Percentiles rank a stretch among this genome's conserved stretches.
Conservation (phyloP, 163 green algal genomes). For the Volvox carteri region DNA sequence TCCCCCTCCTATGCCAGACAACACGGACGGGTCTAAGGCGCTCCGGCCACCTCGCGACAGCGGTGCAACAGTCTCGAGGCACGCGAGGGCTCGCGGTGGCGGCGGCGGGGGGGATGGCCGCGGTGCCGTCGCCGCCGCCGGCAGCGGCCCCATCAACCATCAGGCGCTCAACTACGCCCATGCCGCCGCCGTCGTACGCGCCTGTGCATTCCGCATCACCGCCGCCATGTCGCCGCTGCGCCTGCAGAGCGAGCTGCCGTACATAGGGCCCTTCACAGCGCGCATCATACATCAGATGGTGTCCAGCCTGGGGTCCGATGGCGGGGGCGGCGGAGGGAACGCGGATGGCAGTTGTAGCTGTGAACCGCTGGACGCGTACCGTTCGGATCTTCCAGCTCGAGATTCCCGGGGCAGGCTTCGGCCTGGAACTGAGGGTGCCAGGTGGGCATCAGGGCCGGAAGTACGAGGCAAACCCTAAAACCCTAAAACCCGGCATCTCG, state of each 20-base stretch:
- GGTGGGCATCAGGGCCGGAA: background rate
- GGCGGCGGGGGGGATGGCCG: background rate
- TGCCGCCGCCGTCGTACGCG: conserved; percentile 60
- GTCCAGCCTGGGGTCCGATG: background rate
- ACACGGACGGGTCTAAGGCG: conserved; percentile 27
- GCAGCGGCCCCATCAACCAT: conserved; percentile 24
- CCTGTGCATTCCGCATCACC: conserved; percentile 54
- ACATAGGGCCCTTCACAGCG: conserved; percentile 57
- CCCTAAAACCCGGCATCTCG: too few species aligned
- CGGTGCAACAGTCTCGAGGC: too few species aligned
- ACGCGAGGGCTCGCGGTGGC: background rate
- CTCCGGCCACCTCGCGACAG: too few species aligned
- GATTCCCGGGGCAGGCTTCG: conserved; percentile 56
- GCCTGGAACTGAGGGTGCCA: conserved; percentile 52
- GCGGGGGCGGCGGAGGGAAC: background rate
- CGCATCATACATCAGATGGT: conserved; percentile 38
- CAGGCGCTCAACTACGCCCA: conserved; percentile 61
- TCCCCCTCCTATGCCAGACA: conserved; percentile 3
- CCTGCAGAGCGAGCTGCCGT: conserved; percentile 62
- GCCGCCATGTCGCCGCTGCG: conserved; percentile 1
- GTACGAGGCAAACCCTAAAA: too few species aligned
- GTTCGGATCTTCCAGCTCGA: conserved; percentile 34
- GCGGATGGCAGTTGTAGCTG: too few species aligned
- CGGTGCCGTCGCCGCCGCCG: background rate
- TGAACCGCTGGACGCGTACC: conserved; percentile 58